Percentiles rank a stretch among this genome's conserved stretches.
phyloP scores from a whole-genome alignment of 2,329 filamentous ascomycete species.

The Mycosphaerella sp. region DNA sequence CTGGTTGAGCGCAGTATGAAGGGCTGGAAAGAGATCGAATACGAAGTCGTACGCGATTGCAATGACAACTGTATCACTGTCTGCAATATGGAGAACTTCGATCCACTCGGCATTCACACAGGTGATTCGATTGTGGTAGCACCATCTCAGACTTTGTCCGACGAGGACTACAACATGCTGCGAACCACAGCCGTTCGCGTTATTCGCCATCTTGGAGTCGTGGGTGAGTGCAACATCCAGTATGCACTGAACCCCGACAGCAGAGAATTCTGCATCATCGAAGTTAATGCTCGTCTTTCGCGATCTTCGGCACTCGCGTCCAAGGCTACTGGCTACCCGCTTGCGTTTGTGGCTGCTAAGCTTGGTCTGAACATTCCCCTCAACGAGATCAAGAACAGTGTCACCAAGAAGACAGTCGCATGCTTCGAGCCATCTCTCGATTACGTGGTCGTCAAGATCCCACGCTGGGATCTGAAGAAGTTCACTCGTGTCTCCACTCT shows the following conservation, averaged over 20 bases:
- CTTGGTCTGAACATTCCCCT: slow-evolving; percentile 88
- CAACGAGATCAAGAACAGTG: slow-evolving; percentile 93
- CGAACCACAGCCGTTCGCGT: slow-evolving; percentile 95
- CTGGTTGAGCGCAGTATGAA: slow-evolving; percentile 99
- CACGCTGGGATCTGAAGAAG: slow-evolving; percentile 97
- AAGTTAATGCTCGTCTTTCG: slow-evolving; percentile 94
- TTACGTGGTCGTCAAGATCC: slow-evolving; percentile 98
- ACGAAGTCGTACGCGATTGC: slow-evolving; percentile 92
- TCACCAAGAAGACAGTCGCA: slow-evolving; percentile 90
- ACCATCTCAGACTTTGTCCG: slow-evolving; percentile 90
- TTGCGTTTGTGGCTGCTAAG: slow-evolving; percentile 96
- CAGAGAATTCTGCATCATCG: slow-evolving; percentile 96
- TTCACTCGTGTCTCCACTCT: slow-evolving; percentile 95
- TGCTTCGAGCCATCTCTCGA: slow-evolving; percentile 98
- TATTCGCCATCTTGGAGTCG: slow-evolving; percentile 91
- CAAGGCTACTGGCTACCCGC: slow-evolving; percentile 92
- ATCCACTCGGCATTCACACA: slow-evolving; percentile 94
- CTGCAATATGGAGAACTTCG: slow-evolving; percentile 99
- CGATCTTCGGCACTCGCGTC: slow-evolving; percentile 92
- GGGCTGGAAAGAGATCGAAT: slow-evolving; percentile 99
- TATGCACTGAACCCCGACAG: slow-evolving; percentile 96
- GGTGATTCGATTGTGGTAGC: slow-evolving; percentile 98
- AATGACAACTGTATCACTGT: slow-evolving; percentile 99
- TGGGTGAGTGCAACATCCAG: slow-evolving; percentile 98
- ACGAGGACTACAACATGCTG: slow-evolving; percentile 99